Percentiles rank a stretch among this genome's conserved stretches.
Evolutionary conservation across 225 moss, liverwort and hornwort species (phyloP).

Genomic region (Marchantia paleacea): DNA sequence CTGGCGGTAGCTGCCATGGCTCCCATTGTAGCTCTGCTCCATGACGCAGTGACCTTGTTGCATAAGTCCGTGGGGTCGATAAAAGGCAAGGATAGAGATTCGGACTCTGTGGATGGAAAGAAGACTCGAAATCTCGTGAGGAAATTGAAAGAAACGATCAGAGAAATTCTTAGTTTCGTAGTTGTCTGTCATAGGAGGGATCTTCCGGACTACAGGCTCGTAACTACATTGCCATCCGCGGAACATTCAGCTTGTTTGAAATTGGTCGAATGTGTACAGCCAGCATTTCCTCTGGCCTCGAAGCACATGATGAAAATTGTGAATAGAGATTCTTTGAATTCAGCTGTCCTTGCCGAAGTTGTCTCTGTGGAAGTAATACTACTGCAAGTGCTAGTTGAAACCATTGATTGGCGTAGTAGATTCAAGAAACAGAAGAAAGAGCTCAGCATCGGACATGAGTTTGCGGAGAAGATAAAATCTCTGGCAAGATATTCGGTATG

Average conservation of each 20-base stretch:
- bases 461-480: slow-evolving; percentile 23
- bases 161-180: slow-evolving; percentile 25
- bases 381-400: slow-evolving; percentile 40
- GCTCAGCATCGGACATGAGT: slow-evolving; percentile 3
- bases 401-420: slow-evolving; percentile 32
- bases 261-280: slow-evolving; percentile 18
- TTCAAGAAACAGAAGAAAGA: slow-evolving; percentile 29
- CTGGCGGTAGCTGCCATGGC: slow-evolving; percentile 35
- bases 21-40: slow-evolving; percentile 31
- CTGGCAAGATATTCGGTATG: slow-evolving; percentile 36
- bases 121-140: slow-evolving; percentile 27
- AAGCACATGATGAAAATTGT: slow-evolving; percentile 11
- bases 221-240: slow-evolving; percentile 19
- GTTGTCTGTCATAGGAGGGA: slow-evolving; percentile 33
- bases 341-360: slow-evolving; percentile 25
- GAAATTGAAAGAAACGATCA: slow-evolving; percentile 28
- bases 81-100: not conserved
- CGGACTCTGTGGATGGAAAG: not conserved
- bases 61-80: slow-evolving; percentile 13
- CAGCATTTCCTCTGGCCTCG: slow-evolving; percentile 37
- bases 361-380: slow-evolving; percentile 32
- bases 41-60: slow-evolving; percentile 24
- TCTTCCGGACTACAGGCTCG: slow-evolving; percentile 2
- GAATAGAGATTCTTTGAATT: slow-evolving; percentile 14
- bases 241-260: not conserved